A percentile compares a stretch with the other conserved stretches of the same genome.
Evolutionary conservation across 345 rosid genomes (phyloP).

Genomic region (Acer yangbiense): DNA sequence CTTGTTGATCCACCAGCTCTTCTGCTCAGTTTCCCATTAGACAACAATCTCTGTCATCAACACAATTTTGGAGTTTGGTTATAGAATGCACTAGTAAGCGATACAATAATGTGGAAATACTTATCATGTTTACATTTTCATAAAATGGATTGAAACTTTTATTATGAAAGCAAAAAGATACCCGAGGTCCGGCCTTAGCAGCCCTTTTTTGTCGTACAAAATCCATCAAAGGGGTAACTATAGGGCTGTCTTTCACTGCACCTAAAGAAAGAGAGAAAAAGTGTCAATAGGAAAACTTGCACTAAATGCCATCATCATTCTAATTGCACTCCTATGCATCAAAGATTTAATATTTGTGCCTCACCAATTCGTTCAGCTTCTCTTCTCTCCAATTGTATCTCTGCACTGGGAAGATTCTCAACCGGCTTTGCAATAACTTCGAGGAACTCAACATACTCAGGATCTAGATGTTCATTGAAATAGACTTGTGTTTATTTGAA

Average conservation of each 20-base stretch:
- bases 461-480: constrained; percentile 52
- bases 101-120: background rate
- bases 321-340: background rate
- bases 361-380: constrained; percentile 74
- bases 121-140: background rate
- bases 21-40: constrained; percentile 50
- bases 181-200: constrained; percentile 51
- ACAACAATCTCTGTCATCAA: constrained; percentile 44
- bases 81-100: background rate
- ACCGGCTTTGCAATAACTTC: constrained; percentile 70
- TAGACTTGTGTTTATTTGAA: constrained; percentile 23
- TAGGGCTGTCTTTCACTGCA: constrained; percentile 41
- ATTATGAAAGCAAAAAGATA: constrained; percentile 16
- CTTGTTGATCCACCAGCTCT: constrained; percentile 48
- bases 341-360: constrained; percentile 16
- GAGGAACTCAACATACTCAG: constrained; percentile 78
- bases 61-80: background rate
- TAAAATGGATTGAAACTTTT: background rate
- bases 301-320: background rate
- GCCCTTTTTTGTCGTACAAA: constrained; percentile 69
- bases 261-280: constrained; percentile 33
- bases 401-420: constrained; percentile 80
- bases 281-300: constrained; percentile 6
- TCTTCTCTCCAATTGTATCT: constrained; percentile 67
- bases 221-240: constrained; percentile 74